phyloP scores from a whole-genome alignment of 2,329 filamentous ascomycete species.

The Stemphylium lycopersici region DNA sequence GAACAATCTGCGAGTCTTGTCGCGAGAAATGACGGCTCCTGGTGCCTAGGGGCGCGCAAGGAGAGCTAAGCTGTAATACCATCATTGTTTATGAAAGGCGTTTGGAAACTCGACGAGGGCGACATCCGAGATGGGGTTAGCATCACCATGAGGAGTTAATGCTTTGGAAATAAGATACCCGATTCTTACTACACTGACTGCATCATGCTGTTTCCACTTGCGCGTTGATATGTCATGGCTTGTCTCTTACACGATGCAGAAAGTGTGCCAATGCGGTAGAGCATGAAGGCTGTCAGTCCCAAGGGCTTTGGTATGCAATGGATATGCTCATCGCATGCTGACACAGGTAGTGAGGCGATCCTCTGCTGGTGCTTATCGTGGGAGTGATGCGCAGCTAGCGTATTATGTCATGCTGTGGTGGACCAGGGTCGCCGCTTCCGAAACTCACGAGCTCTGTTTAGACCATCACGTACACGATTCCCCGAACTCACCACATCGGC shows the following conservation, averaged over 20 bases:
- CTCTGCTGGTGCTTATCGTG: slow-evolving; percentile 14
- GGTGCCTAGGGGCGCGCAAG: neutral
- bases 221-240: slow-evolving; percentile 1
- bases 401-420: slow-evolving; percentile 25
- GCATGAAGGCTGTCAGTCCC: neutral
- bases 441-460: slow-evolving; percentile 31
- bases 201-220: neutral
- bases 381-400: slow-evolving; percentile 16
- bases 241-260: neutral
- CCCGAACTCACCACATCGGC: slow-evolving; percentile 36
- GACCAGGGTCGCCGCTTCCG: slow-evolving; percentile 26
- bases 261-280: neutral
- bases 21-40: slow-evolving; percentile 42
- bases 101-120: neutral
- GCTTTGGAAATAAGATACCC: slow-evolving; percentile 43
- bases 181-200: slow-evolving; percentile 16
- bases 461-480: slow-evolving; percentile 33
- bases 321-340: neutral
- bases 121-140: slow-evolving; percentile 1
- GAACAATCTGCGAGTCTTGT: slow-evolving; percentile 62
- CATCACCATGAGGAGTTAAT: slow-evolving; percentile 33
- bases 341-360: slow-evolving; percentile 1
- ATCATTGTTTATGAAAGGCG: slow-evolving; percentile 7
- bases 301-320: neutral
- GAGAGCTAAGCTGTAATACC: slow-evolving; percentile 17